Evolutionary conservation across 2,329 filamentous ascomycete species (phyloP).

Genomic region (Penicillium sp.): DNA sequence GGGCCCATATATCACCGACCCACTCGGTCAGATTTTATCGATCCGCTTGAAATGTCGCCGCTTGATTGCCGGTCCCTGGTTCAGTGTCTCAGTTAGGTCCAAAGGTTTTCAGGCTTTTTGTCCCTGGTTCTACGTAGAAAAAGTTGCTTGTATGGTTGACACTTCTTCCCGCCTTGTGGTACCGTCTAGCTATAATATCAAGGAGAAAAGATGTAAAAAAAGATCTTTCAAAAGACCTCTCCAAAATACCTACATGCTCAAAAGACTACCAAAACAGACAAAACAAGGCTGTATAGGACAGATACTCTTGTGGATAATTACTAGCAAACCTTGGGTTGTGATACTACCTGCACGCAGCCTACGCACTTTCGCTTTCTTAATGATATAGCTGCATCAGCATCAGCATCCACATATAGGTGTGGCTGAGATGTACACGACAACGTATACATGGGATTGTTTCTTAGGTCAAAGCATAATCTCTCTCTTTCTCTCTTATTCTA

Average conservation of each 20-base stretch:
- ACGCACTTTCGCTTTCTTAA: neutral
- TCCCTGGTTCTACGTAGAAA: too few species aligned
- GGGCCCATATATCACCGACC: neutral
- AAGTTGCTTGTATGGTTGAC: too few species aligned
- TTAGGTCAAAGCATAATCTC: neutral
- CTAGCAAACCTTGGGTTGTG: neutral
- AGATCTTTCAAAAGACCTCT: too few species aligned
- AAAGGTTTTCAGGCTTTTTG: neutral
- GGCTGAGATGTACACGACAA: neutral
- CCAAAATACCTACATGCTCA: too few species aligned
- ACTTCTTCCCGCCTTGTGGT: too few species aligned
- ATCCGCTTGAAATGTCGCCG: neutral
- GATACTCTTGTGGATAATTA: neutral
- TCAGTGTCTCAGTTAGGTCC: constrained; percentile 3
- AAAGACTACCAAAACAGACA: too few species aligned
- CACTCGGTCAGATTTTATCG: constrained; percentile 1
- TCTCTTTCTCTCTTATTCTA: neutral
- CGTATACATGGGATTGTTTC: neutral
- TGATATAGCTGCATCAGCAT: neutral
- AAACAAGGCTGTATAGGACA: too few species aligned
- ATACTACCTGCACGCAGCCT: neutral
- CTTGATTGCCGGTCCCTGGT: neutral
- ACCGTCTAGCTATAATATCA: too few species aligned
- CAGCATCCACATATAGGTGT: neutral
- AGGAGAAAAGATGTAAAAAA: too few species aligned